Conservation (phyloP, 805 yeast genomes). For the Barnettozyma populi region DNA sequence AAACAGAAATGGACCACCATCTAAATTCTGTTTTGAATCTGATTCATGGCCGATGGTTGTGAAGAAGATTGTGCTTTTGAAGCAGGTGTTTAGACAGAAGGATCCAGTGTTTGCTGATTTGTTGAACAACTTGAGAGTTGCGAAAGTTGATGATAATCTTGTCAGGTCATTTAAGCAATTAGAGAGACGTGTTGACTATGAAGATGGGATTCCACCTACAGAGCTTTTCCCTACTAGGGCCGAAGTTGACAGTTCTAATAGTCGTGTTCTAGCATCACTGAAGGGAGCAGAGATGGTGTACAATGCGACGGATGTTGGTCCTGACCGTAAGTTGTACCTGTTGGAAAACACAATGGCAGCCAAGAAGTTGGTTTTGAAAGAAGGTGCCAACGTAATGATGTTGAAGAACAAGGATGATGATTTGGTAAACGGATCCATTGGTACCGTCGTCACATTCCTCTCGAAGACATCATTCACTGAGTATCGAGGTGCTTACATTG, state of each 20-base stretch:
- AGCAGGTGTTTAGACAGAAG: conserved; percentile 87
- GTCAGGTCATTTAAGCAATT: conserved; percentile 43
- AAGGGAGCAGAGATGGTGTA: conserved; percentile 42
- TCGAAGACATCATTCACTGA: conserved; percentile 22
- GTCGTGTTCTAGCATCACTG: conserved; percentile 41
- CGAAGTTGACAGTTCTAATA: conserved; percentile 80
- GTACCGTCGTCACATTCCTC: conserved; percentile 49
- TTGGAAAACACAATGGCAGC: conserved; percentile 72
- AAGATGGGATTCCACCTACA: conserved; percentile 82
- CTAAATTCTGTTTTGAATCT: conserved; percentile 70
- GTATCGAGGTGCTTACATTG: conserved; percentile 11
- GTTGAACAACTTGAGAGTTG: conserved; percentile 76
- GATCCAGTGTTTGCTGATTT: conserved; percentile 70
- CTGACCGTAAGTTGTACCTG: conserved; percentile 18
- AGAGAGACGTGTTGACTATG: conserved; percentile 50
- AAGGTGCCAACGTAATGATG: conserved; percentile 93
- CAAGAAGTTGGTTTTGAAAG: conserved; percentile 55
- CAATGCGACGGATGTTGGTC: conserved; percentile 39
- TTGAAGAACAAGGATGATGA: conserved; percentile 70
- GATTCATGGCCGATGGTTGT: conserved; percentile 62
- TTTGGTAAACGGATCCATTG: conserved; percentile 89
- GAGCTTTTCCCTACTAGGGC: conserved; percentile 81
- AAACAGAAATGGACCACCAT: conserved; percentile 27
- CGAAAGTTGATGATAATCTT: conserved; percentile 50
- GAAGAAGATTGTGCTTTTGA: conserved; percentile 60